Percentiles rank a stretch among this genome's conserved stretches.
These are phyloP conservation scores for Globisporangium sylvaticum DNA, from an alignment of 352 stramenopile species.

Conservation along the genomic window DNA sequence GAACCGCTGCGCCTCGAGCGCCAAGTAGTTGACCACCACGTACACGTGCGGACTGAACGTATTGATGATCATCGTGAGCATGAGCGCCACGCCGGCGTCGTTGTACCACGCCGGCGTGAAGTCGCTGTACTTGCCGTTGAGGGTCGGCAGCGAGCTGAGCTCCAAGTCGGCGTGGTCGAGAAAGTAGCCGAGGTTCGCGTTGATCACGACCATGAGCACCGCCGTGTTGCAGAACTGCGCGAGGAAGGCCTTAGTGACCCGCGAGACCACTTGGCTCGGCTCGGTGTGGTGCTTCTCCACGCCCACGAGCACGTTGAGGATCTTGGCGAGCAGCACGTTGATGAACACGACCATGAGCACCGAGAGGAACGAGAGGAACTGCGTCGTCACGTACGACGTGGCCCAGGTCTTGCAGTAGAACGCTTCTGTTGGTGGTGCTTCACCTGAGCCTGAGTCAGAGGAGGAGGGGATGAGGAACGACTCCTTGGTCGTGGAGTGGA, in stretches of 20 bases:
- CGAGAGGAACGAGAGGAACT: conserved; percentile 54
- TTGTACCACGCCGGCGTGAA: conserved; percentile 77
- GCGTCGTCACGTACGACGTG: conserved; percentile 62
- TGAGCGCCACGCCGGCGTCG: conserved; percentile 73
- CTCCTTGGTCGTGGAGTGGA: conserved; percentile 57
- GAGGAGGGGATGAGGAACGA: conserved; percentile 24
- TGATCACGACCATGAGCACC: conserved; percentile 73
- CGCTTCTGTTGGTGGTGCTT: conserved; percentile 22
- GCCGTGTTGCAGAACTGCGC: conserved; percentile 83
- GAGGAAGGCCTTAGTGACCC: conserved; percentile 73
- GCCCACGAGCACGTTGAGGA: conserved; percentile 63
- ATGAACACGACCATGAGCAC: conserved; percentile 71
- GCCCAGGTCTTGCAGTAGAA: conserved; percentile 70
- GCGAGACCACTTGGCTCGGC: conserved; percentile 65
- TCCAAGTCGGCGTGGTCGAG: conserved; percentile 26
- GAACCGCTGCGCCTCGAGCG: conserved; percentile 47
- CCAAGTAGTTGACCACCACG: conserved; percentile 52
- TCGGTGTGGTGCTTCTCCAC: conserved; percentile 81
- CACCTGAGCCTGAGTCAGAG: background rate
- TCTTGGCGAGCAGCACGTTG: conserved; percentile 59
- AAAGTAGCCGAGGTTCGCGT: conserved; percentile 77
- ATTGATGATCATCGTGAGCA: conserved; percentile 85
- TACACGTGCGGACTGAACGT: conserved; percentile 65
- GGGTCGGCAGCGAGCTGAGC: conserved; percentile 37
- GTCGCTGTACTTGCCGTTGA: conserved; percentile 75